Evolutionary conservation across 1,284 basidiomycete genomes (phyloP).

Genomic region (Termitomyces sp.): DNA sequence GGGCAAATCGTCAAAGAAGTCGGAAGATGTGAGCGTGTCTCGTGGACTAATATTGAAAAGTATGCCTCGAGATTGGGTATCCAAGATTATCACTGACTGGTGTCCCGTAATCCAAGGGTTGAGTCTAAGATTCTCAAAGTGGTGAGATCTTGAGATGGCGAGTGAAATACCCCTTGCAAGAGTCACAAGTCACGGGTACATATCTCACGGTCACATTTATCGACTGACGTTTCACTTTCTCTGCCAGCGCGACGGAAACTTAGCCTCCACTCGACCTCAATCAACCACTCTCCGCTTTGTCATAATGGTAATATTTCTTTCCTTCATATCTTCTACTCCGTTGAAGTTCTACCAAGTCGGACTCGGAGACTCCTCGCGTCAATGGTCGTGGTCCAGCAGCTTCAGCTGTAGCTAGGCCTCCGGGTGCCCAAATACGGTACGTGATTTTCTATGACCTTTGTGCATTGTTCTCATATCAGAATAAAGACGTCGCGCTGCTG

Average conservation of each 20-base stretch:
- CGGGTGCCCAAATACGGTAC: conserved; percentile 75
- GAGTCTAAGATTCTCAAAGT: background rate
- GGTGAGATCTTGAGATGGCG: background rate
- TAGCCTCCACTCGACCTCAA: conserved; percentile 1
- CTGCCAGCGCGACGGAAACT: conserved; percentile 16
- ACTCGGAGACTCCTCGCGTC: conserved; percentile 55
- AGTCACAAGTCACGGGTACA: background rate
- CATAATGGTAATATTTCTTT: conserved; percentile 26
- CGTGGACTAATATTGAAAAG: background rate
- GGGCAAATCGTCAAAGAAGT: background rate
- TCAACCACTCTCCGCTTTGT: conserved; percentile 14
- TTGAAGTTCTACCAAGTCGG: conserved; percentile 38
- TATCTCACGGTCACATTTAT: conserved; percentile 17
- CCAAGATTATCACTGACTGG: too few species aligned
- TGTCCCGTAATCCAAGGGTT: background rate
- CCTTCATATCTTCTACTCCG: background rate
- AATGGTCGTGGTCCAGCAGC: conserved; percentile 32
- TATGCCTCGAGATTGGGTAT: background rate
- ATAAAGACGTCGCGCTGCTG: conserved; percentile 74
- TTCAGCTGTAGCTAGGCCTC: conserved; percentile 58
- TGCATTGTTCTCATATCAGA: conserved; percentile 5
- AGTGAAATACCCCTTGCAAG: too few species aligned
- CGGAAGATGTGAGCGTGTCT: background rate
- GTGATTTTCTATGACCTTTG: conserved; percentile 21
- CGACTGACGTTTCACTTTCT: conserved; percentile 22